These are phyloP conservation scores for Zasmidium citrigriseum DNA, from an alignment of 2,329 filamentous ascomycete genomes.

Conservation along the genomic window DNA sequence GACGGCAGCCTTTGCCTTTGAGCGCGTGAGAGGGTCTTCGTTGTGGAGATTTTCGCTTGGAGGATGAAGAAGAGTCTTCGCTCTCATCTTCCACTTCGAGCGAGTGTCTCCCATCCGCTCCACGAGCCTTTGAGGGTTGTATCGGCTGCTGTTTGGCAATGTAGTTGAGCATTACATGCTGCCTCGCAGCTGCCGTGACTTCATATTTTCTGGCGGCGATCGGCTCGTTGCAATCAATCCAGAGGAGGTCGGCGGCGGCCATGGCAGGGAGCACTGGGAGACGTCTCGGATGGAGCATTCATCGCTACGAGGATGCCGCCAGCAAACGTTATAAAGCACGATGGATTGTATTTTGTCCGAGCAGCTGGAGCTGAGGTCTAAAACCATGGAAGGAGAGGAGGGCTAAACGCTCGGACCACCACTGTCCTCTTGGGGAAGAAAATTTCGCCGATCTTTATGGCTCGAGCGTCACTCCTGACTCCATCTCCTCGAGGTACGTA, in stretches of 20 bases:
- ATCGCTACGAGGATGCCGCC: not conserved
- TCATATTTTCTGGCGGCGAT: not conserved
- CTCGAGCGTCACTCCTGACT: no score
- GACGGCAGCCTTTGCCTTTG: not conserved
- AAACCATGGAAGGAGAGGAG: not conserved
- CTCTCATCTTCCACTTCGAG: not conserved
- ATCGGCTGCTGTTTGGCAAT: not conserved
- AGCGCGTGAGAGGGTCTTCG: not conserved
- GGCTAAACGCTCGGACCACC: not conserved
- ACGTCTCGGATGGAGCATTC: not conserved
- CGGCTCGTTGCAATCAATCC: slow-evolving; percentile 9
- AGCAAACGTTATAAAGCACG: not conserved
- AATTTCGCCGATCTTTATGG: not conserved
- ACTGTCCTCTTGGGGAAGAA: not conserved
- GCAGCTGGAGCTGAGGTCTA: not conserved
- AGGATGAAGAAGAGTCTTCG: not conserved
- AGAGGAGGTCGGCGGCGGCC: not conserved
- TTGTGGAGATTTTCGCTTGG: not conserved
- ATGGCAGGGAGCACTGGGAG: not conserved
- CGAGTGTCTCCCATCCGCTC: not conserved
- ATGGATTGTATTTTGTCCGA: no score
- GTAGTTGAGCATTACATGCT: slow-evolving; percentile 9
- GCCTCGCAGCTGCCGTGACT: not conserved
- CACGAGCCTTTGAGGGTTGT: not conserved
- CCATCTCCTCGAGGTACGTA: no score